Conservation (phyloP, 495 filamentous ascomycete genomes). For the Polyplosphaeria fusca region DNA sequence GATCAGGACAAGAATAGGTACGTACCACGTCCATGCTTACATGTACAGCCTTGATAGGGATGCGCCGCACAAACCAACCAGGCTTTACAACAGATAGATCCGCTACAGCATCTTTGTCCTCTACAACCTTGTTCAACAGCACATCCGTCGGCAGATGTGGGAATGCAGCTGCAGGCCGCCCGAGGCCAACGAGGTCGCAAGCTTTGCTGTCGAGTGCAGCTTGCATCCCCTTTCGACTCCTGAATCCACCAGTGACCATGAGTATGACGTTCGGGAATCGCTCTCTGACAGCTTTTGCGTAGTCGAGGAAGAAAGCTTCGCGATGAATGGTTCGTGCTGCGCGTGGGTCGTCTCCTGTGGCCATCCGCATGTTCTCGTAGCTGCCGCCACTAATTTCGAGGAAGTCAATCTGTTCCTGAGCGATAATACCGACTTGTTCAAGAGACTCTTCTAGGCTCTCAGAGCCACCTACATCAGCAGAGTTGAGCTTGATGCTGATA, state of each 20-base stretch:
- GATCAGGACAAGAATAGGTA: neutral
- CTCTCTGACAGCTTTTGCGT: slow-evolving; percentile 47
- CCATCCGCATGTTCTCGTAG: slow-evolving; percentile 51
- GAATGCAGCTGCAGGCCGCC: slow-evolving; percentile 51
- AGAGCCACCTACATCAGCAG: slow-evolving; percentile 50
- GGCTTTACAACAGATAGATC: slow-evolving; percentile 40
- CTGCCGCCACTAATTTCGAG: slow-evolving; percentile 60
- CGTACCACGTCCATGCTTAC: slow-evolving; percentile 44
- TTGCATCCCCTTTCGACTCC: slow-evolving; percentile 54
- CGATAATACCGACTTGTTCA: slow-evolving; percentile 52
- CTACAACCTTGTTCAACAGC: slow-evolving; percentile 52
- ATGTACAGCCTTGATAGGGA: slow-evolving; percentile 45
- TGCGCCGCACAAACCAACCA: slow-evolving; percentile 38
- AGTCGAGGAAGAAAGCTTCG: slow-evolving; percentile 64
- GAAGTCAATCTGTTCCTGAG: slow-evolving; percentile 57
- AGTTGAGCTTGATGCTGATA: slow-evolving; percentile 63
- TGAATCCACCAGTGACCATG: slow-evolving; percentile 57
- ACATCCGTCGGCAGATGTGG: slow-evolving; percentile 49
- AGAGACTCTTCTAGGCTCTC: slow-evolving; percentile 50
- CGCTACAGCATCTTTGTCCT: slow-evolving; percentile 50
- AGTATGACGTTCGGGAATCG: slow-evolving; percentile 48
- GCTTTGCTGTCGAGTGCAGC: slow-evolving; percentile 50
- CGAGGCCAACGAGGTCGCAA: slow-evolving; percentile 60
- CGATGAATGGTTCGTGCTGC: slow-evolving; percentile 45
- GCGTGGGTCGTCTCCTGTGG: slow-evolving; percentile 16